Conservation (phyloP, 2,329 filamentous ascomycete genomes). For the Aureobasidium namibiae region DNA sequence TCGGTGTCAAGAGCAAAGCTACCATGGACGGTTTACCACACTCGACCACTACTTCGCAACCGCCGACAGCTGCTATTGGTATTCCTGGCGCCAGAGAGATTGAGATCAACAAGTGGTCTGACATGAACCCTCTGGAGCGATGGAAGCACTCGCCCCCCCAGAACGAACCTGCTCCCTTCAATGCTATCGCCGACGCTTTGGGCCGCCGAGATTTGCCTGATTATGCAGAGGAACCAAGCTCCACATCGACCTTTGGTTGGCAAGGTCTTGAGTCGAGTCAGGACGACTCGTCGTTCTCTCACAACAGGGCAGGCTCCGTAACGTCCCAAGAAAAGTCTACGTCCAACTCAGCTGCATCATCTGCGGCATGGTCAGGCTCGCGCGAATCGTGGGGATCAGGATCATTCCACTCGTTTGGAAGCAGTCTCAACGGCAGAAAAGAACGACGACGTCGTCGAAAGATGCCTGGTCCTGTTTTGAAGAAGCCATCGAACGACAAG, state of each 20-base stretch:
- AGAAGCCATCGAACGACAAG: constrained; percentile 29
- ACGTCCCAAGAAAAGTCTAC: constrained; percentile 45
- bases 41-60: constrained; percentile 50
- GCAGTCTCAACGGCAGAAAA: constrained; percentile 45
- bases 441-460: constrained; percentile 45
- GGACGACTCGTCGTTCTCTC: constrained; percentile 41
- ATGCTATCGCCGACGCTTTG: constrained; percentile 56
- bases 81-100: constrained; percentile 52
- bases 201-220: constrained; percentile 25
- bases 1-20: constrained; percentile 58
- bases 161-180: constrained; percentile 58
- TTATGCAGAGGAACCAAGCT: constrained; percentile 18
- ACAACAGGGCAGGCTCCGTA: constrained; percentile 44
- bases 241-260: constrained; percentile 30
- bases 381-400: constrained; percentile 41
- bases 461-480: constrained; percentile 19
- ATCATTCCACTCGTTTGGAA: constrained; percentile 45
- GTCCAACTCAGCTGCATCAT: constrained; percentile 41
- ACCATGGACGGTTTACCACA: constrained; percentile 43
- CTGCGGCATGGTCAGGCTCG: constrained; percentile 45
- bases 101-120: constrained; percentile 26
- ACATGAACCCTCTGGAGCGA: constrained; percentile 26
- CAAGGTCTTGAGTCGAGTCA: constrained; percentile 42
- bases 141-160: constrained; percentile 63
- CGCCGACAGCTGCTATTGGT: constrained; percentile 58